Conservation (phyloP, 75 land plant species). For the Chamaecyparis obtusa region DNA sequence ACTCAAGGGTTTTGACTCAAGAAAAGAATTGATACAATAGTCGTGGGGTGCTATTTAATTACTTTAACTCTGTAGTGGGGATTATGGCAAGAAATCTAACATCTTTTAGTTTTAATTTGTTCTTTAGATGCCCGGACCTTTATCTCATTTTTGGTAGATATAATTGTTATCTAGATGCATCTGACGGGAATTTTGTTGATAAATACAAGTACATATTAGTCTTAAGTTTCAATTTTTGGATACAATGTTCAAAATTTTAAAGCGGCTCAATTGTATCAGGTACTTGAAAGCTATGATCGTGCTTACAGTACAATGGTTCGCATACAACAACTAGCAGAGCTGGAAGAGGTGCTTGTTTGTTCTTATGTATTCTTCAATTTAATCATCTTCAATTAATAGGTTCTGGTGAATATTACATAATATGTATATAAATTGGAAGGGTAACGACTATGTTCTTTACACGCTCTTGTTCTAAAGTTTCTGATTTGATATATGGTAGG, state of each 20-base stretch:
- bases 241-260: neutral
- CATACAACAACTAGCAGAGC: conserved; percentile 92
- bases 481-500: conserved; percentile 42
- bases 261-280: conserved; percentile 38
- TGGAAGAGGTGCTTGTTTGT: conserved; percentile 74
- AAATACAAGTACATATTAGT: neutral
- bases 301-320: conserved; percentile 99
- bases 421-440: neutral
- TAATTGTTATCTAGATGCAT: neutral
- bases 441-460: neutral
- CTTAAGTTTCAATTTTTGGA: neutral
- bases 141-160: neutral
- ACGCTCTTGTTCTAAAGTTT: neutral
- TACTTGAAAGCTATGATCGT: conserved; percentile 98
- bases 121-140: neutral
- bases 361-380: neutral
- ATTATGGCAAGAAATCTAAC: neutral
- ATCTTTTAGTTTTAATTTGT: neutral
- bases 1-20: neutral
- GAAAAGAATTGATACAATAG: neutral
- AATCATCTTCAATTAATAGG: neutral
- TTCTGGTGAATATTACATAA: neutral
- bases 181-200: neutral
- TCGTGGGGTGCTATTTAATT: neutral
- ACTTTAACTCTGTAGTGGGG: neutral